These are phyloP conservation scores for Pistacia vera DNA, from an alignment of 345 rosid genomes.

Conservation along the genomic window DNA sequence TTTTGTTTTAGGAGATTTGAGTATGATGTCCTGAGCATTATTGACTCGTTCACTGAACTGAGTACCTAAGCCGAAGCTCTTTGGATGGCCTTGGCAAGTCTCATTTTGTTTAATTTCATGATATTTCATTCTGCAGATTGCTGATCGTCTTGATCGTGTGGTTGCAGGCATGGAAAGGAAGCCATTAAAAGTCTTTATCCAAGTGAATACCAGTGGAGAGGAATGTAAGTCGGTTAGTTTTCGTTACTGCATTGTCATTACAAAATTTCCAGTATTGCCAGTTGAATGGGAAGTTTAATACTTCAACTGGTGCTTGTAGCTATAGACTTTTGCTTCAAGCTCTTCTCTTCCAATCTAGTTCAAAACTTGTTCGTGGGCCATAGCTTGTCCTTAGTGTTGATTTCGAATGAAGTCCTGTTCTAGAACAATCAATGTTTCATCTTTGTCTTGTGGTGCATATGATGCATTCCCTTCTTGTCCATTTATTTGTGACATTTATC, in stretches of 20 bases:
- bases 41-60: background rate
- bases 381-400: background rate
- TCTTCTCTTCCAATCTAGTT: background rate
- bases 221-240: constrained; percentile 61
- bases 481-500: background rate
- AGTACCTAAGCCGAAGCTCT: background rate
- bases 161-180: constrained; percentile 71
- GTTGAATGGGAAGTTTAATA: background rate
- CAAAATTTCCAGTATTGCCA: no score
- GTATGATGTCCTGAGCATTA: background rate
- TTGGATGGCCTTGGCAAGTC: constrained; percentile 1
- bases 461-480: background rate
- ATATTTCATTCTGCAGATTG: constrained; percentile 58
- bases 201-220: constrained; percentile 98
- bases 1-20: background rate
- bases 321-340: background rate
- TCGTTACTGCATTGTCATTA: background rate
- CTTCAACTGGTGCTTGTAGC: background rate
- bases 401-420: background rate
- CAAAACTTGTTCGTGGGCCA: background rate
- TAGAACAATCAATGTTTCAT: background rate
- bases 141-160: constrained; percentile 74
- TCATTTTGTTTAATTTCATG: background rate
- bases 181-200: constrained; percentile 83
- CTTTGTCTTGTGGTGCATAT: background rate